Percentiles rank a stretch among this genome's conserved stretches.
Evolutionary conservation across 179 eudicot genomes (phyloP).

Genomic region (Sideroxylon spinosum): DNA sequence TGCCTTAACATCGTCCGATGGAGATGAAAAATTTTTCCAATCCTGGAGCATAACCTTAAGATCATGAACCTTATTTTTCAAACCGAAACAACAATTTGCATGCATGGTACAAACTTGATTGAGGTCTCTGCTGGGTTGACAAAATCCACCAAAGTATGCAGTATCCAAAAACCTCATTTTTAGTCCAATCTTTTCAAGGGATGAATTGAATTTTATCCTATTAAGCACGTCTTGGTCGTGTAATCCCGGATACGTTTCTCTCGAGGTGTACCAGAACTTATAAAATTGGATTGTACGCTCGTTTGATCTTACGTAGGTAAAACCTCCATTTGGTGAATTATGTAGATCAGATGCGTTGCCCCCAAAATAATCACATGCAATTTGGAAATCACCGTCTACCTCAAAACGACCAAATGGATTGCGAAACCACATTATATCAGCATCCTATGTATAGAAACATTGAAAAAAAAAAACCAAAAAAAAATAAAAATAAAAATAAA

Average conservation of each 20-base stretch:
- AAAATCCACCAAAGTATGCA: conserved; percentile 26
- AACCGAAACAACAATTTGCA: conserved; percentile 38
- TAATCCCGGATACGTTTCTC: background rate
- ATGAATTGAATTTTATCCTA: conserved; percentile 15
- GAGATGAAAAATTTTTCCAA: conserved; percentile 29
- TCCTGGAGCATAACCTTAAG: conserved; percentile 30
- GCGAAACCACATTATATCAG: conserved; percentile 44
- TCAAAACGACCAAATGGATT: conserved; percentile 33
- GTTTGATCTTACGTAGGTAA: conserved; percentile 18
- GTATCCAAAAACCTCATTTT: conserved; percentile 21
- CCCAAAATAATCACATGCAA: conserved; percentile 30
- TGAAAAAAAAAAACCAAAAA: background rate
- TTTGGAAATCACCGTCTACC: conserved; percentile 29
- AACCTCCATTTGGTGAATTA: conserved; percentile 20
- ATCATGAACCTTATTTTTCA: conserved; percentile 34
- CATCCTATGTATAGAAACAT: conserved; percentile 21
- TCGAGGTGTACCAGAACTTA: conserved; percentile 17
- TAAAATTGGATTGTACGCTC: background rate
- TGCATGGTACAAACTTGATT: conserved; percentile 39
- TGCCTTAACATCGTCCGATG: conserved; percentile 4
- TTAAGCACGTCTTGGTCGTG: conserved; percentile 25
- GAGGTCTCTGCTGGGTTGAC: conserved; percentile 32
- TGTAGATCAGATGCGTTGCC: conserved; percentile 1
- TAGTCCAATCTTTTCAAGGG: conserved; percentile 7
- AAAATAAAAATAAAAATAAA: no score